Base-by-base conservation (phyloP, 768 basidiomycete genomes). In the Boletus edulis region DNA sequence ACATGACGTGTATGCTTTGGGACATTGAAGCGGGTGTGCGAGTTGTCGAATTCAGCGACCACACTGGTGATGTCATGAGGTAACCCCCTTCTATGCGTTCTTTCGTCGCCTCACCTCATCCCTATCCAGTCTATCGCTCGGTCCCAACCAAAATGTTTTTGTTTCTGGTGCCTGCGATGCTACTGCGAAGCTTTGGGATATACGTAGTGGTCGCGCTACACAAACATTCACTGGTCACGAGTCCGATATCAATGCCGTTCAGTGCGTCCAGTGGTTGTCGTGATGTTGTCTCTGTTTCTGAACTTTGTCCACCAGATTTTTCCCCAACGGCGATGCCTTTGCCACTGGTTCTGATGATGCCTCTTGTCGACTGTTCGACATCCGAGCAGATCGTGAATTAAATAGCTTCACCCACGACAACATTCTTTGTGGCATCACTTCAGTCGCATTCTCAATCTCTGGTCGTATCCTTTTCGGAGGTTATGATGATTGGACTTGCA, bases 1-100 rank as follows among this genome's bases (percentile, higher is more conserved):
- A 99, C 71, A 99, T 99, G 96, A 97, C 96, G 32, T 99, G 96
- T 73, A 98, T 99, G 95, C 81, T 98, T 29, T 99, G 97, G 96
- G 96, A 99, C 73, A 93, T 99, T 56, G 96, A 99, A 73, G 93
- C 94, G 24, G 97, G 96, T 60, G 94, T 96, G 2, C 79, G 96
- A 58, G 90, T 95, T n/a, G 90, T 96, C 64, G 97, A 98, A 75
- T 99, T 99, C 73, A 97, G 91, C 68, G 96, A 99, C 73, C 96
- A 99, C 70, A 98, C 97, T 15, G 96, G 97, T 41, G 96, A 99
- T 76, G 96, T 99, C 56, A 99, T 99, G 96, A 98, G 94, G 96
- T 96, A 67, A 64, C 2, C 40, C n/a, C 31, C 52, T 40, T 44
- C 20, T 31, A 13, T 48, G 4, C 52, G 10, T 51, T 41, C 42